Evolutionary conservation across 768 basidiomycete species (phyloP), one percentile per base, ranked within the genome.

Genomic region (Pleurotus giganteus): DNA sequence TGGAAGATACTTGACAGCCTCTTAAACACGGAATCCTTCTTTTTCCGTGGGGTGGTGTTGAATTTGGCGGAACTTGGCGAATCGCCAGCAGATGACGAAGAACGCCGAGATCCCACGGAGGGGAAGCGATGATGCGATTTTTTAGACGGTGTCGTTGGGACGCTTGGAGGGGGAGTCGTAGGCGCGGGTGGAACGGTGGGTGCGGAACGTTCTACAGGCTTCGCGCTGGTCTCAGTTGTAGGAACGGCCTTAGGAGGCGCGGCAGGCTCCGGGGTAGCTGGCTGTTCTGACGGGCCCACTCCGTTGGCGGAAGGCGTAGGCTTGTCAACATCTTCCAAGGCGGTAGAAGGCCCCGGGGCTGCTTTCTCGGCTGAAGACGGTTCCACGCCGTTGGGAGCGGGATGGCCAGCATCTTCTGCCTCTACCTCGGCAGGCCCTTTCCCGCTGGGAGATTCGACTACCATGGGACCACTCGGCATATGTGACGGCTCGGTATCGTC

Each of bases 1-100:
- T 69, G 62, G 61, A 87, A 86, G 4, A 84, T 61, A 36, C 74
- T 63, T 62, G 80, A 85, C 49, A 81, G 34, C 60, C 75, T 84
- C 23, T 76, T 77, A 50, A 87, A 74, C 27, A 86, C 63, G 13
- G 84, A 84, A 4, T 68, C 64, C 42, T 73, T 72, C 63, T 83
- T 85, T 71, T 84, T 83, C 55, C 76, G 71, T 13, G 64, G 66
- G n/a, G 60, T 50, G 1, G 74, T 70, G 19, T 69, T 71, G 53
- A 70, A 67, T 52, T 65, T 73, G 7, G 76, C 73, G 24, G 75
- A 60, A 2, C 68, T 58, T 5, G 66, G 63, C 24, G 69, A 47
- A 27, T 29, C 21, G 19, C 26, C 27, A 11, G 15, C 49, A 31
- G 32, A 24, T 13, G 37, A 54, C n/a, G n/a, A n/a, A n/a, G n/a